These are phyloP conservation scores for Russula dissimulans DNA, from an alignment of 768 basidiomycete genomes.

Conservation along the genomic window DNA sequence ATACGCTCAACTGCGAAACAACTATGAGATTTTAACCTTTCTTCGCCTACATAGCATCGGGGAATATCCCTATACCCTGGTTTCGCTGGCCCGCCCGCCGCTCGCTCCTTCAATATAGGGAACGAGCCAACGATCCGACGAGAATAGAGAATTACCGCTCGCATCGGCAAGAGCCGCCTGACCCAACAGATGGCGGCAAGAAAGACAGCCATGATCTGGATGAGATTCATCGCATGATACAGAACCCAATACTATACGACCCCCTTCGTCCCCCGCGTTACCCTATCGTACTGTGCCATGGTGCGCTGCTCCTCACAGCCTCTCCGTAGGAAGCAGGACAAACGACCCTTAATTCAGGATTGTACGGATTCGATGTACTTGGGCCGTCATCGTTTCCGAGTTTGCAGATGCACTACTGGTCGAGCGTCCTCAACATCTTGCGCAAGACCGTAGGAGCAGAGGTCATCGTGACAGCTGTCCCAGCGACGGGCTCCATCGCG, in stretches of 20 bases:
- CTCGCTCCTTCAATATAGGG: background rate
- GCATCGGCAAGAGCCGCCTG: background rate
- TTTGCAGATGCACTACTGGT: constrained; percentile 90
- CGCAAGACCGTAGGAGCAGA: constrained; percentile 79
- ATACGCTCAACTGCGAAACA: background rate
- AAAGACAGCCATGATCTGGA: constrained; percentile 27
- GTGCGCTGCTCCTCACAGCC: constrained; percentile 30
- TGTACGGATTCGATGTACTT: constrained; percentile 91
- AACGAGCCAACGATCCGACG: background rate
- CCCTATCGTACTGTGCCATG: constrained; percentile 94
- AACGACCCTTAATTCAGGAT: constrained; percentile 36
- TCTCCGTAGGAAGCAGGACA: background rate
- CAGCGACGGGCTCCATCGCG: constrained; percentile 82
- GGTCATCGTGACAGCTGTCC: constrained; percentile 93
- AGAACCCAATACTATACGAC: constrained; percentile 68
- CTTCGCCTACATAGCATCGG: background rate
- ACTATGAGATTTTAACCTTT: background rate
- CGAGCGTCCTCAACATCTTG: constrained; percentile 72
- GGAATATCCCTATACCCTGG: background rate
- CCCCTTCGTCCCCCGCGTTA: constrained; percentile 74
- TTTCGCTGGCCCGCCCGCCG: constrained; percentile 9
- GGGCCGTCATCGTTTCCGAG: constrained; percentile 57
- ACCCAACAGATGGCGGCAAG: background rate
- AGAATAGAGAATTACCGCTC: background rate
- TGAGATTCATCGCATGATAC: constrained; percentile 60